phyloP scores from a whole-genome alignment of 2,329 filamentous ascomycete genomes.

The Fusarium sulawesiense region DNA sequence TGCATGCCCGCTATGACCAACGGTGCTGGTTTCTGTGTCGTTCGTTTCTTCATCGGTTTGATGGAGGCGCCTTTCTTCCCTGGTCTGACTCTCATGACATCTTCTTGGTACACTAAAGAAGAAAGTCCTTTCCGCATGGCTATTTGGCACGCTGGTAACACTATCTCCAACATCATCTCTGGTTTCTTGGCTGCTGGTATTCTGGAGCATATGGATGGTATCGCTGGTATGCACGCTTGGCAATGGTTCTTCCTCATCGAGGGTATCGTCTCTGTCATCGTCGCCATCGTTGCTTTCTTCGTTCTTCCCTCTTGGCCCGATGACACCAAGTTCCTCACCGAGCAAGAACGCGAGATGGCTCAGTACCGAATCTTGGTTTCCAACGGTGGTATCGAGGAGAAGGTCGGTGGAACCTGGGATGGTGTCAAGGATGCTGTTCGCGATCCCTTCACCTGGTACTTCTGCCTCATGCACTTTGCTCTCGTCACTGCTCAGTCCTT shows the following conservation, averaged over 20 bases:
- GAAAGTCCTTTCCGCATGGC: constrained; percentile 58
- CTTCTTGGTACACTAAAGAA: constrained; percentile 60
- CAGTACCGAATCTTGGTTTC: constrained; percentile 52
- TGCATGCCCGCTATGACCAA: constrained; percentile 56
- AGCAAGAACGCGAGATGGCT: constrained; percentile 54
- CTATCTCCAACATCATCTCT: constrained; percentile 58
- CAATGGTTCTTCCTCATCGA: constrained; percentile 59
- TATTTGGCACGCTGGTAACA: constrained; percentile 60
- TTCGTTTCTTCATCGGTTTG: constrained; percentile 50
- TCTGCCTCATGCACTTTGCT: constrained; percentile 55
- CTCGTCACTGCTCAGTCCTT: constrained; percentile 57
- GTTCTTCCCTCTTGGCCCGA: constrained; percentile 50
- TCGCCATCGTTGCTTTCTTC: constrained; percentile 50
- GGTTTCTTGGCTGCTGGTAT: constrained; percentile 59
- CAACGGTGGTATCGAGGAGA: constrained; percentile 52
- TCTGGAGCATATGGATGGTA: constrained; percentile 56
- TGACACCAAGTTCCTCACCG: constrained; percentile 51
- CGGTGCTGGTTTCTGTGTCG: constrained; percentile 45
- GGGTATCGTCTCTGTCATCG: constrained; percentile 46
- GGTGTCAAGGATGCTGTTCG: constrained; percentile 50
- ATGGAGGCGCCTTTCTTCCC: constrained; percentile 58
- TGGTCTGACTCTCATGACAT: constrained; percentile 47
- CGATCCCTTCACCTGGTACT: constrained; percentile 55
- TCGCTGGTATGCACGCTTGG: constrained; percentile 52
- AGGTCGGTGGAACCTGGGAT: constrained; percentile 53